Conservation (phyloP, 1,284 basidiomycete species). For the Ceraceosorus guamensis region DNA sequence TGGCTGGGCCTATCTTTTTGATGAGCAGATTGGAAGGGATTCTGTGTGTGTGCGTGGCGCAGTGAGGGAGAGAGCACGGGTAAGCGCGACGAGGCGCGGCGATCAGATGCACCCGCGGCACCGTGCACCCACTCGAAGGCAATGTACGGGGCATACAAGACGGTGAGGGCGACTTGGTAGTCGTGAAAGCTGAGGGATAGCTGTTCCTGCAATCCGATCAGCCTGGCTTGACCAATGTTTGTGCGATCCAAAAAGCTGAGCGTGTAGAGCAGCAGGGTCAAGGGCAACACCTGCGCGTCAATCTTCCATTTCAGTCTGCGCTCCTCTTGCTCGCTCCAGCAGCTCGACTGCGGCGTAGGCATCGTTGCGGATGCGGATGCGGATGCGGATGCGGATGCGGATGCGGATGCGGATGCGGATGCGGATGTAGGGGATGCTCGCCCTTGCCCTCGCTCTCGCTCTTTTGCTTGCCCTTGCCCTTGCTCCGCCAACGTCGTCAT, state of each 20-base stretch:
- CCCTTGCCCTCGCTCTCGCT: too few relatives aligned
- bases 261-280: slow-evolving; percentile 26
- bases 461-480: too few relatives aligned
- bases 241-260: slow-evolving; percentile 23
- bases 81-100: not conserved
- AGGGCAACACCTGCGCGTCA: slow-evolving; percentile 33
- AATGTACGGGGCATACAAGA: slow-evolving; percentile 30
- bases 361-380: too few relatives aligned
- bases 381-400: too few relatives aligned
- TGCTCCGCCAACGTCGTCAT: too few relatives aligned
- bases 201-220: slow-evolving; percentile 23
- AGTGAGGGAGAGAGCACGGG: not conserved
- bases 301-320: slow-evolving; percentile 24
- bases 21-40: slow-evolving; percentile 41
- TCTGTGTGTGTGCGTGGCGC: not conserved
- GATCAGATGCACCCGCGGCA: too few relatives aligned
- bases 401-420: too few relatives aligned
- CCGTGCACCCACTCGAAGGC: slow-evolving; percentile 13
- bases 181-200: slow-evolving; percentile 26
- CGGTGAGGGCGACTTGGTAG: slow-evolving; percentile 21
- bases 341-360: too few relatives aligned
- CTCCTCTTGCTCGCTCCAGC: slow-evolving; percentile 1
- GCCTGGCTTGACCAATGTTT: slow-evolving; percentile 29
- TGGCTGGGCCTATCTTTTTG: slow-evolving; percentile 49
- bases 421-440: too few relatives aligned